A percentile compares a stretch with the other conserved stretches of the same genome.
Conservation (phyloP, 192 early-diverging fungal species). For the Backusella parvicylindrica region DNA sequence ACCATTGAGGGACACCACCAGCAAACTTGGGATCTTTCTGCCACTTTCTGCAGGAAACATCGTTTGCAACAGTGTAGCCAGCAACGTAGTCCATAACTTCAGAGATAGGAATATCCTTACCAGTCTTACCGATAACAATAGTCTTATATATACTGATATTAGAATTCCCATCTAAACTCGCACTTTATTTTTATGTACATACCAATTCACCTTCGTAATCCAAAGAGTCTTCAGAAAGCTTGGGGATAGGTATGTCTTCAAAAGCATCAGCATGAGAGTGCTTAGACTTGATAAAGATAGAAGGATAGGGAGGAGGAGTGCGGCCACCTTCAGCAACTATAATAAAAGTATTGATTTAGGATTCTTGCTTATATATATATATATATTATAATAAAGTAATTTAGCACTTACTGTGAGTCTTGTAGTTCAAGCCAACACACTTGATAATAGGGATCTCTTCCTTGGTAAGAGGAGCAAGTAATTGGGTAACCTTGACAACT, state of each 20-base stretch:
- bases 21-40: conserved; percentile 36
- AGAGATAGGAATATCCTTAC: conserved; percentile 65
- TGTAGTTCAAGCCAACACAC: conserved; percentile 62
- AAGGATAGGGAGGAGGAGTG: conserved; percentile 43
- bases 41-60: conserved; percentile 50
- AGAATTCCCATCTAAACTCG: background rate
- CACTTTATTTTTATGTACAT: background rate
- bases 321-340: conserved; percentile 43
- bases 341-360: background rate
- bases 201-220: conserved; percentile 70
- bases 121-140: conserved; percentile 82
- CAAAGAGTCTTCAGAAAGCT: conserved; percentile 30
- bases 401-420: conserved; percentile 33
- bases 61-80: conserved; percentile 62
- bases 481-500: conserved; percentile 32
- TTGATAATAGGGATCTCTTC: conserved; percentile 32
- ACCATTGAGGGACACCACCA: conserved; percentile 1
- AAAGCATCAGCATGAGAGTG: conserved; percentile 40
- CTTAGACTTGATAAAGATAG: conserved; percentile 57
- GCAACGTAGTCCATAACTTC: conserved; percentile 64
- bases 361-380: background rate
- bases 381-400: background rate
- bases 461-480: conserved; percentile 7
- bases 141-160: conserved; percentile 28
- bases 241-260: conserved; percentile 44